Conservation (phyloP, 192 early-diverging fungal genomes). For the Backusella circina region DNA sequence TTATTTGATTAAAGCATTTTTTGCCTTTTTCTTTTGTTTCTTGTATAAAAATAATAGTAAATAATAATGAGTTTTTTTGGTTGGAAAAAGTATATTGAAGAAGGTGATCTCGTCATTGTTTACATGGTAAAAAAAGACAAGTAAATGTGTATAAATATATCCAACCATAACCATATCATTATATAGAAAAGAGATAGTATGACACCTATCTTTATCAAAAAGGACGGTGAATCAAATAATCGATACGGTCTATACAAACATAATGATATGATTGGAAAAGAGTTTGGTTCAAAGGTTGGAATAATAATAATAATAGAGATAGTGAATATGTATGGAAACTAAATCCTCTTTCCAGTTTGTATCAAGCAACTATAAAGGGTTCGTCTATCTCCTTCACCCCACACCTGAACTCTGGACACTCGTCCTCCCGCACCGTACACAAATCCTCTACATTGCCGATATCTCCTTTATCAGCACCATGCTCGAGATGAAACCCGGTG, state of each 20-base stretch:
- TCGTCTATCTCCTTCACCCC: slow-evolving; percentile 83
- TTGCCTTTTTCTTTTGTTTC: not conserved
- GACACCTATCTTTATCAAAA: slow-evolving; percentile 55
- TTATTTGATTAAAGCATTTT: not conserved
- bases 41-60: not conserved
- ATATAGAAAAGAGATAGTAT: slow-evolving; percentile 69
- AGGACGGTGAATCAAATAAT: slow-evolving; percentile 67
- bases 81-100: slow-evolving; percentile 54
- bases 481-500: slow-evolving; percentile 84
- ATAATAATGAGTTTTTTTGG: slow-evolving; percentile 27
- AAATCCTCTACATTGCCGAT: slow-evolving; percentile 94
- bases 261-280: slow-evolving; percentile 80
- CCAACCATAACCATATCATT: not conserved
- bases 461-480: slow-evolving; percentile 85
- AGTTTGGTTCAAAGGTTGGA: slow-evolving; percentile 75
- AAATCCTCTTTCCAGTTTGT: slow-evolving; percentile 39
- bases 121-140: slow-evolving; percentile 61
- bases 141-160: not conserved
- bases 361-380: slow-evolving; percentile 62
- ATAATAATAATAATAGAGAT: not conserved
- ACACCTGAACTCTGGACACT: slow-evolving; percentile 97
- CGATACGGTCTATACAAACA: slow-evolving; percentile 80
- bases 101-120: slow-evolving; percentile 75
- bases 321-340: not conserved
- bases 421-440: slow-evolving; percentile 90